Percentiles rank a stretch among this genome's conserved stretches.
These are phyloP conservation scores for Melaleuca alternifolia DNA, from an alignment of 345 rosid genomes.

Conservation along the genomic window DNA sequence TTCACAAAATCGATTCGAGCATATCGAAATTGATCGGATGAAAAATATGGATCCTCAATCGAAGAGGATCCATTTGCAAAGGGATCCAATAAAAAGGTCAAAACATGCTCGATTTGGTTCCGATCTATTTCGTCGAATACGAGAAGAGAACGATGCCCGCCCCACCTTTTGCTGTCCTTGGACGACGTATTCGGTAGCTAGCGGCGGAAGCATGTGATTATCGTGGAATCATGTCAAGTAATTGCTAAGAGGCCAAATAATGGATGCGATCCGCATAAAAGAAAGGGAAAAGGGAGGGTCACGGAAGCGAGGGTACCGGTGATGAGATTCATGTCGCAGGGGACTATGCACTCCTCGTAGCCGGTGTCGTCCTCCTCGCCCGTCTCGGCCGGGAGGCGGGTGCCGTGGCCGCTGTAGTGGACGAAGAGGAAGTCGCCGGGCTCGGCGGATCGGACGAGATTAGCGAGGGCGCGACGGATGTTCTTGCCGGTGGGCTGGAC, in stretches of 20 bases:
- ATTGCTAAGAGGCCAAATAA: neutral
- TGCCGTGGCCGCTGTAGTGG: conserved; percentile 95
- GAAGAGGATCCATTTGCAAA: neutral
- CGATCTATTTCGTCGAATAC: neutral
- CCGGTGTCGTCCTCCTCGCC: conserved; percentile 98
- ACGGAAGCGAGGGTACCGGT: conserved; percentile 33
- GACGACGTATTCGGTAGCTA: neutral
- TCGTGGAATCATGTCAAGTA: neutral
- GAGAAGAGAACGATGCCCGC: neutral
- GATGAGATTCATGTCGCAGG: conserved; percentile 91
- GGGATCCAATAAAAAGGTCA: neutral
- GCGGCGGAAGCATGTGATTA: neutral
- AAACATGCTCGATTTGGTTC: neutral
- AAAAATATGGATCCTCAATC: neutral
- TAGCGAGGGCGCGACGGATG: conserved; percentile 38
- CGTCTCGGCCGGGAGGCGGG: conserved; percentile 94
- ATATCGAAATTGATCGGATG: neutral
- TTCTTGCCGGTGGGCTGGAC: conserved; percentile 75
- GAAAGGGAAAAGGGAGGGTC: neutral
- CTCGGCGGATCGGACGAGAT: conserved; percentile 51
- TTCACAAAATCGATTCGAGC: neutral
- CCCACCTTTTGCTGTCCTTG: neutral
- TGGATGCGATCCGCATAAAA: neutral
- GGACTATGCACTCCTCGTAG: conserved; percentile 89
- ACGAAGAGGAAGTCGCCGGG: conserved; percentile 59